Evolutionary conservation across 148 eudicot genomes (phyloP), one percentile per base, ranked within the genome.

Genomic region (Dysphania ambrosioides): DNA sequence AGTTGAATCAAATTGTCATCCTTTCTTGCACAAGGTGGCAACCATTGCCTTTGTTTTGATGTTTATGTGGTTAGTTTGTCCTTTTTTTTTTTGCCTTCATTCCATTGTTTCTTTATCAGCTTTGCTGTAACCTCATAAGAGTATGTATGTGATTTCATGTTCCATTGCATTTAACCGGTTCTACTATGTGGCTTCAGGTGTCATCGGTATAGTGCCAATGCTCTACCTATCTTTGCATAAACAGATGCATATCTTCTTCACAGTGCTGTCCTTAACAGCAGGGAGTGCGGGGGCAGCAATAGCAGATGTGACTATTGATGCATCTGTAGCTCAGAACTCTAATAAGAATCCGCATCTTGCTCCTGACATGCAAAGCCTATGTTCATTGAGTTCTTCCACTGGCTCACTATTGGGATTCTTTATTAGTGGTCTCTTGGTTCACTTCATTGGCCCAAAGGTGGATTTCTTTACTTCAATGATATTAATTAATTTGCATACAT

Each of bases 251-350:
- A 87, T 96, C 72, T 81, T 80, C 58, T 63, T 89, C 2, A 97
- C 97, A 5, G 84, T 96, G 58, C 61, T 92, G 59, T 81, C 85
- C 49, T 80, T 96, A 82, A 87, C 91, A 24, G 74, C 72, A n/a
- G 90, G 86, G 71, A 87, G 91, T 79, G 83, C 94, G 29, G 92
- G 92, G 24, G 90, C 82, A 53, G 99, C 99, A 36, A 90, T 96
- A 80, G 91, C 97, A 59, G 99, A 96, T 85, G 99, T 96, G 56
- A 90, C 97, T 15, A 80, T 96, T n/a, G 99, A 96, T 82, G 99
- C 99, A 35, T 96, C 97, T 80, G 99, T 96, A 70, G 97, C 97
- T 61, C 87, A 92, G 80, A 91, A 86, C 60, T 90, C 92, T 74
- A 88, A 89, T 70, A 82, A 55, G 70, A 89, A 85, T 83, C 88